Base-by-base conservation (phyloP, 257 asterid species). In the Nicotiana benthamiana region DNA sequence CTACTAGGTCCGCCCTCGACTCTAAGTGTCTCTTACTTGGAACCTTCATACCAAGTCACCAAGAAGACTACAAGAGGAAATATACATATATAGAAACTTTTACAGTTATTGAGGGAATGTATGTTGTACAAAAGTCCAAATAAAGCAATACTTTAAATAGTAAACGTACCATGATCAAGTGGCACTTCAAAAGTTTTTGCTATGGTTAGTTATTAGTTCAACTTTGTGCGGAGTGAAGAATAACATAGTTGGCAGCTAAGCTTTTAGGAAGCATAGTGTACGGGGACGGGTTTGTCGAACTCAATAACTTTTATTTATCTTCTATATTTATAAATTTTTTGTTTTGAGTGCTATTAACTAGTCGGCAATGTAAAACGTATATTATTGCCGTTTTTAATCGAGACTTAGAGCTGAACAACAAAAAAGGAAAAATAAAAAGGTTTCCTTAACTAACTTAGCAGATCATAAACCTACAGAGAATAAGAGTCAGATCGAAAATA, bases 201-300 rank as follows among this genome's bases (percentile, higher is more conserved):
- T 72, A 72, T 3, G 4, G 46, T 72, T 24, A 72, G 4, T 51
- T 46, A 27, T 20, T 7, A 7, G 2, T 7, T 75, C 53, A 80
- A 76, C 83, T 86, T 84, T 79, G 75, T 86, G 88, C 65, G 13
- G 63, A 43, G 48, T 72, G 52, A 46, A 72, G 36, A 22, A 72
- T 72, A 54, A 26, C 27, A 68, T 20, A 83, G 80, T 54, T 68
- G 87, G 79, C 88, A 54, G 4, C 79, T 82, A 79, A 68, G 77
- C 76, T 85, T 86, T 77, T 65, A 62, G 63, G 87, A 86, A 81
- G 48, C 75, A 57, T 9, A 59, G 64, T 75, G 53, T 51, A 36
- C 60, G 17, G n/a, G 9, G 1, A 40, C 48, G 48, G 2, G 0
- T 36, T 36, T 1, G 43, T 0, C 0, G 2, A 7, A 36, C 0